These are phyloP conservation scores for Blastomyces percursus DNA, from an alignment of 2,329 filamentous ascomycete genomes.

Conservation along the genomic window DNA sequence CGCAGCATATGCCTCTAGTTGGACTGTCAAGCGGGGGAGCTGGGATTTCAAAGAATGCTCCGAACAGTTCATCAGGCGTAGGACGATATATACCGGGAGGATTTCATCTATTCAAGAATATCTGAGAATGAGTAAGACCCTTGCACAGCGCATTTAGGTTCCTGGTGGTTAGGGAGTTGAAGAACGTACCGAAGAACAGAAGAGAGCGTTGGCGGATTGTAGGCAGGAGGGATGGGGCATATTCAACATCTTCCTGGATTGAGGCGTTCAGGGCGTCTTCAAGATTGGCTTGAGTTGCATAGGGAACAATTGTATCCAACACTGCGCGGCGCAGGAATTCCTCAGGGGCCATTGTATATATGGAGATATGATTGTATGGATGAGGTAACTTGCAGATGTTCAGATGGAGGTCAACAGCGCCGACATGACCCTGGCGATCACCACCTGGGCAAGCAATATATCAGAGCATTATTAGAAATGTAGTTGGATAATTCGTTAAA, in stretches of 20 bases:
- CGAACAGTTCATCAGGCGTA: constrained; percentile 42
- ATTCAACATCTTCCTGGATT: constrained; percentile 36
- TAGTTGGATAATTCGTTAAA: neutral
- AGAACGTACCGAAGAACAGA: constrained; percentile 41
- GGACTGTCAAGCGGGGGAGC: constrained; percentile 40
- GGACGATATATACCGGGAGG: constrained; percentile 40
- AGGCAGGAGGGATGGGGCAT: constrained; percentile 34
- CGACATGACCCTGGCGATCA: neutral
- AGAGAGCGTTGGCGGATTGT: constrained; percentile 41
- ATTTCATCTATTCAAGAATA: constrained; percentile 41
- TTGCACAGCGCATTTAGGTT: neutral
- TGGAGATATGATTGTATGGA: neutral
- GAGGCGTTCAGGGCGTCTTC: constrained; percentile 34
- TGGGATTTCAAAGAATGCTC: constrained; percentile 39
- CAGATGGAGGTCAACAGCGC: neutral
- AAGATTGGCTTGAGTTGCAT: constrained; percentile 30
- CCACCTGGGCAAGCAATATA: neutral
- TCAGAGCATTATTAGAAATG: neutral
- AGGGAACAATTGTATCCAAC: constrained; percentile 36
- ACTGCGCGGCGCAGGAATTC: constrained; percentile 34
- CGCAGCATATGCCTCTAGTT: constrained; percentile 40
- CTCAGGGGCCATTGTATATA: neutral
- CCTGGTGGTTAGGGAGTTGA: neutral
- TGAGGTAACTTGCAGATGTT: neutral
- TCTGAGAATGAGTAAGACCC: constrained; percentile 40